Base-by-base conservation (phyloP, 176 grass and related monocot genomes). In the Carex scoparia region DNA sequence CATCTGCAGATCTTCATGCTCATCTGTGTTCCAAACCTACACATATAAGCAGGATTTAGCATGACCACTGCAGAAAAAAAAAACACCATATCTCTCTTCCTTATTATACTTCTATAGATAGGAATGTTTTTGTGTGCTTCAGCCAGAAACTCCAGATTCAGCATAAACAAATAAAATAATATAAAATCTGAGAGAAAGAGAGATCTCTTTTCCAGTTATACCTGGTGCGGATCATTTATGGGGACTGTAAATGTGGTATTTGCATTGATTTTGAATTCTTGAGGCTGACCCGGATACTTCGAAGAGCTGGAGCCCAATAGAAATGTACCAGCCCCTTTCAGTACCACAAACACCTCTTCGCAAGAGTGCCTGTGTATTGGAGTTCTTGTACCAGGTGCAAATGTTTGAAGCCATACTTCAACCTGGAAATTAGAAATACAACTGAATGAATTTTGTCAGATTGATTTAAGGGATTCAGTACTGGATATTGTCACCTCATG, bases 161-260 rank as follows among this genome's bases (percentile, higher is more conserved):
- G 33, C 10, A 30, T 3, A 67, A 46, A 82, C 23, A 28, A 49
- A 42, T 7, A 30, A 48, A n/a, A 30, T 16, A 5, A 46, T 49
- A 59, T 13, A 19, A 35, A 32, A 77, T 23, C 9, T 1, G 1
- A 80, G 48, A 79, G 13, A 46, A 46, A 42, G 44, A 51, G 48
- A n/a, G 54, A 31, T 63, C 1, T 42, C 15, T 78, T 33, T 2
- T 31, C 6, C 23, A 58, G 8, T 31, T 79, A 80, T 94, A 94
- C 93, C 90, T 95, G 96, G 73, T 99, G 96, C 0, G 93, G 96
- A 84, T 99, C 93, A 89, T 99, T 94, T 66, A 98, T 81, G 32
- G 93, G 90, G 27, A 98, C 51, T 0, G 93, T 85, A 61, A 95
- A 99, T 51, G 93, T 99, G 88, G 87, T 92, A 85, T 99, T 99